These are phyloP conservation scores for Aspergillus quadrilineatus DNA, from an alignment of 2,329 filamentous ascomycete genomes.

Conservation along the genomic window DNA sequence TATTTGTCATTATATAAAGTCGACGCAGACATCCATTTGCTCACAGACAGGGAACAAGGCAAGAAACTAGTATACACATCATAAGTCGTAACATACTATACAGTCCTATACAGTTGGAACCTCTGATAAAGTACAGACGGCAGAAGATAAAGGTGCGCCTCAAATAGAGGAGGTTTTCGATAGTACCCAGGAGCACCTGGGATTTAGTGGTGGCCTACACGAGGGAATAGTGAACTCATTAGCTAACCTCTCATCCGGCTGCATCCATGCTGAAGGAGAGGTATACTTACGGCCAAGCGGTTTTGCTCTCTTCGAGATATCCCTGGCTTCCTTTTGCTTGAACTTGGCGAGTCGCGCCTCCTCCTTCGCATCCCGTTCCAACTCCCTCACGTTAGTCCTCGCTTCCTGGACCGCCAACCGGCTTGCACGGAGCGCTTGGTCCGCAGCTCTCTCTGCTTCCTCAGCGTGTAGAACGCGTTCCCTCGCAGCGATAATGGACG, in stretches of 20 bases:
- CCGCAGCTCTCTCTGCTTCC: constrained; percentile 63
- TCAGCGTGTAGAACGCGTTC: constrained; percentile 64
- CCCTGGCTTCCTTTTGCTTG: constrained; percentile 65
- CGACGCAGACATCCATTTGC: neutral
- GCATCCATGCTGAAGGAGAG: neutral
- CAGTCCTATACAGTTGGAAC: neutral
- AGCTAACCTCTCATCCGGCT: neutral
- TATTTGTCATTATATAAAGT: no score
- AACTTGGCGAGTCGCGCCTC: constrained; percentile 65
- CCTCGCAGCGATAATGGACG: constrained; percentile 60
- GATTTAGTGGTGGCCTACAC: neutral
- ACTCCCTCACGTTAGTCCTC: constrained; percentile 59
- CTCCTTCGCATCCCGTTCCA: constrained; percentile 66
- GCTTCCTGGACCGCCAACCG: constrained; percentile 61
- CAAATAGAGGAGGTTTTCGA: neutral
- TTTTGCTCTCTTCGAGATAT: constrained; percentile 67
- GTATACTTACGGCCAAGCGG: constrained; percentile 63
- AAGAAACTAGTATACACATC: neutral
- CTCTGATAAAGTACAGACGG: no score
- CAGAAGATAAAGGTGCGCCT: no score
- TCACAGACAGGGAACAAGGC: neutral
- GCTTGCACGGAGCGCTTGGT: constrained; percentile 61
- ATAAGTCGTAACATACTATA: neutral
- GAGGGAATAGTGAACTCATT: neutral
- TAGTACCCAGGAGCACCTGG: neutral